Evolutionary conservation across 768 basidiomycete genomes (phyloP), one percentile per base, ranked within the genome.

Genomic region (Lactarius sanguifluus): DNA sequence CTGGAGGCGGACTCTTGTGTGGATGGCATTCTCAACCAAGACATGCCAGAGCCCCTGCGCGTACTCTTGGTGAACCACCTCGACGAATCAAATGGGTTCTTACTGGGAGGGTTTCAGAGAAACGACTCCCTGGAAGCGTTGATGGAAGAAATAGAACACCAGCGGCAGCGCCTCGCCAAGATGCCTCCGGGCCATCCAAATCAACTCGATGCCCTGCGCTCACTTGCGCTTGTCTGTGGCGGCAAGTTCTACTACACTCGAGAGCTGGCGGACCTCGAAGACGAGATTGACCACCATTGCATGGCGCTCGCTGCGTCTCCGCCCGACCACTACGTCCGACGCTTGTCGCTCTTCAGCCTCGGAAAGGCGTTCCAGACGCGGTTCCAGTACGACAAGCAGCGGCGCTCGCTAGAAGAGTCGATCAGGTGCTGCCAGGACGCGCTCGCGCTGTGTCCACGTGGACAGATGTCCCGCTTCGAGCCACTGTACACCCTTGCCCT

Each of bases 391-490:
- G 23, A 36, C 28, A 1, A 25, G 20, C 47, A 55, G 8, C 12
- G 15, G 8, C 13, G 7, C 50, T 54, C 47, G 28, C 38, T 59
- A 18, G 50, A 59, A 0, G 9, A 54, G 28, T 64, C 58, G 28
- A 64, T 64, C 58, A 23, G 7, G 18, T 59, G 40, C 23, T 64
- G 58, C 38, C 58, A 38, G 28, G 64, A 54, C 2, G 64, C 64
- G 30, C 58, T 64, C 28, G n/a, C 59, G 28, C 1, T 59, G 50
- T 59, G 50, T 20, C 64, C 64, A 34, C 58, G 38, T 8, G 64
- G 64, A 20, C 64, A 64, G 25, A 20, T 59, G 13, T 64, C 64
- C n/a, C 64, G 64, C 58, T 64, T 64, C 57, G 64, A 59, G 8
- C 57, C 58, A 1, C 57, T 64, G 10, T 28, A 54, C n/a, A 64